Conservation (phyloP, 139 green algal genomes). For the Chlorella ohadii region DNA sequence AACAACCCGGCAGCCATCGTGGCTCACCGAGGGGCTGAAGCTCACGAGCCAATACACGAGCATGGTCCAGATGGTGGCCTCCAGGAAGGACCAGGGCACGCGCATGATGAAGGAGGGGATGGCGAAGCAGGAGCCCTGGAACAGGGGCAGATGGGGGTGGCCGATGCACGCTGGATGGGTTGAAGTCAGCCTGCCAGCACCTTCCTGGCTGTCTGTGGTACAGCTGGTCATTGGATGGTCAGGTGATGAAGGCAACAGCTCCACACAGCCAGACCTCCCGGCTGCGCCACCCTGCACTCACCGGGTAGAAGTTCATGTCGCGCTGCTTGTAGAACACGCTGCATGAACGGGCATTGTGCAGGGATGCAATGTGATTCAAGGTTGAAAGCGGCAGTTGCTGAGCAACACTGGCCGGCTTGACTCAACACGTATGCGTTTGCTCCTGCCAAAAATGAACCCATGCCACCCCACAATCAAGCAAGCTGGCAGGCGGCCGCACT, state of each 20-base stretch:
- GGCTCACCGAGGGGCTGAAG: constrained; percentile 23
- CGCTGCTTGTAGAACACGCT: constrained; percentile 68
- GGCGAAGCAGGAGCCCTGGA: constrained; percentile 53
- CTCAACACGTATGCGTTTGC: too few relatives aligned
- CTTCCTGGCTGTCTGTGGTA: too few relatives aligned
- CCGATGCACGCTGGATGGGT: too few relatives aligned
- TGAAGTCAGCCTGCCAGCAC: too few relatives aligned
- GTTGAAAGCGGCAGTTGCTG: too few relatives aligned
- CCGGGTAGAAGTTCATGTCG: constrained; percentile 37
- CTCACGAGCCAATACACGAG: constrained; percentile 41
- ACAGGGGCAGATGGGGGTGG: too few relatives aligned
- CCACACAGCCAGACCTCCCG: too few relatives aligned
- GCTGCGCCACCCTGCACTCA: not conserved
- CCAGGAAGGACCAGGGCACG: constrained; percentile 44
- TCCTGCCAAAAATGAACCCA: too few relatives aligned
- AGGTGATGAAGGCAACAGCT: constrained; percentile 17
- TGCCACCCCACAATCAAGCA: too few relatives aligned
- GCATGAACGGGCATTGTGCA: not conserved
- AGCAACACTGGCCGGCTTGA: too few relatives aligned
- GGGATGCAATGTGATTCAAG: too few relatives aligned
- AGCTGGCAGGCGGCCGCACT: not conserved
- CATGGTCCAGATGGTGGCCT: constrained; percentile 40
- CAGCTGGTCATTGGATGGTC: too few relatives aligned
- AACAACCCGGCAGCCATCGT: not conserved
- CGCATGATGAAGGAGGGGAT: constrained; percentile 55